Evolutionary conservation across 495 filamentous ascomycete genomes (phyloP), one percentile per base, ranked within the genome.

Genomic region (Trichoderma parareesei): DNA sequence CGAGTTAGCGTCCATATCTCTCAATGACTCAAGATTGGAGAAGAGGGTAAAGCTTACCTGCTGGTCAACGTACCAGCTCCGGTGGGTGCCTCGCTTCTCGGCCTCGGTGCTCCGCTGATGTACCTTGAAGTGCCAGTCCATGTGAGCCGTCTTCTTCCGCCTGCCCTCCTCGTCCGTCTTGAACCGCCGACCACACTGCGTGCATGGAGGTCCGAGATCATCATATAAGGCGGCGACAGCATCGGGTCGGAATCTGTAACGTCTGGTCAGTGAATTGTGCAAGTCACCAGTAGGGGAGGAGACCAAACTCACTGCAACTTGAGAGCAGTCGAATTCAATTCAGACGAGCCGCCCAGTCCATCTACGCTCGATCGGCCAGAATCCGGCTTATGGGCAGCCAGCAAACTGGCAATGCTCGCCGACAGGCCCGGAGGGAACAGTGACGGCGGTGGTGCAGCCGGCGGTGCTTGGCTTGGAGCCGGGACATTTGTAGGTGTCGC

Each of bases 51-150:
- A 60, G 82, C 88, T 75, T 80, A 93, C 91, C 82, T 89, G 77
- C 78, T 96, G 91, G 71, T 92, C 91, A 60, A 96, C 88, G 72
- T 94, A 96, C 91, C 91, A 97, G 73, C 89, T 92, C 41, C 94
- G 86, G 70, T 90, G 91, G 68, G 95, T 90, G 10, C 90, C 92
- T 49, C 91, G 84, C 72, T 86, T 90, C 67, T 88, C 85, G 46
- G 85, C 85, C 48, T 98, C 93, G 6, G 85, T 84, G 78, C 94
- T 88, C 35, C 93, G 89, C 73, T 91, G 90, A 72, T 97, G 93
- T 3, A 93, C 93, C 38, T 87, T 84, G 78, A 98, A 98, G 74
- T 98, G 94, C 94, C 93, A 98, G 73, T 98, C 94, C 74, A 97
- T 82, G 76, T 98, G 94, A 2, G 89, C 85, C n/a, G 88, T 88